phyloP scores from a whole-genome alignment of 768 basidiomycete species.

The Coprinopsis cinerea region DNA sequence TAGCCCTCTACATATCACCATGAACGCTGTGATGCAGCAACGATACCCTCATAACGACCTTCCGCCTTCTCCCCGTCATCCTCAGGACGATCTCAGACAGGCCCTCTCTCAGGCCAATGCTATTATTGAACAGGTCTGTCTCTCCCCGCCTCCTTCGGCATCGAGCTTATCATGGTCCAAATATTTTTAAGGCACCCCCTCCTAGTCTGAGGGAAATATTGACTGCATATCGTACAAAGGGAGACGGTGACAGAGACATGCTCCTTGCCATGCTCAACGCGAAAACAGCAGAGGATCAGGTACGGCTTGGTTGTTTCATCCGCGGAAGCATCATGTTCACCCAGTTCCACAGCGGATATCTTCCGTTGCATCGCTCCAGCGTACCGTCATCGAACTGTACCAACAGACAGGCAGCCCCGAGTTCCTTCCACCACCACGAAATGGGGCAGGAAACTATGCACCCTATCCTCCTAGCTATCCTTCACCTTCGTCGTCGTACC shows the following conservation, averaged over 20 bases:
- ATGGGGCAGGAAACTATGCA: constrained; percentile 28
- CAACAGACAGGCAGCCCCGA: constrained; percentile 24
- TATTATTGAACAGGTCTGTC: constrained; percentile 37
- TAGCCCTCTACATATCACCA: constrained; percentile 24
- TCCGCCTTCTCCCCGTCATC: constrained; percentile 21
- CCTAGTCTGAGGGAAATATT: constrained; percentile 84
- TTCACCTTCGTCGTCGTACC: constrained; percentile 19
- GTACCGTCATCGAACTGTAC: constrained; percentile 62
- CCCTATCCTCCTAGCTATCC: constrained; percentile 34
- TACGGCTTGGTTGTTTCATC: constrained; percentile 26
- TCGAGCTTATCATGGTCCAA: constrained; percentile 12
- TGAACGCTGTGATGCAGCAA: constrained; percentile 30
- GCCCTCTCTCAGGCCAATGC: constrained; percentile 33
- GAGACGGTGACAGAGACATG: constrained; percentile 91
- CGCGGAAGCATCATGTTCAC: constrained; percentile 8
- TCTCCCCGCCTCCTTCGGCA: constrained; percentile 11
- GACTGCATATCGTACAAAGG: constrained; percentile 75
- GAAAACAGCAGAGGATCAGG: constrained; percentile 92
- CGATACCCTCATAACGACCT: constrained; percentile 23
- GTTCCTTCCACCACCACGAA: constrained; percentile 15
- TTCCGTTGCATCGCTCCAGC: constrained; percentile 62
- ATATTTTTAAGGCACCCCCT: constrained; percentile 53
- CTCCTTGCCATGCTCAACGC: constrained; percentile 86
- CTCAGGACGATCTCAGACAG: constrained; percentile 29
- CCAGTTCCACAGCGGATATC: constrained; percentile 59